Conservation (phyloP, 257 asterid species). For the Solanum lycopersicoides region DNA sequence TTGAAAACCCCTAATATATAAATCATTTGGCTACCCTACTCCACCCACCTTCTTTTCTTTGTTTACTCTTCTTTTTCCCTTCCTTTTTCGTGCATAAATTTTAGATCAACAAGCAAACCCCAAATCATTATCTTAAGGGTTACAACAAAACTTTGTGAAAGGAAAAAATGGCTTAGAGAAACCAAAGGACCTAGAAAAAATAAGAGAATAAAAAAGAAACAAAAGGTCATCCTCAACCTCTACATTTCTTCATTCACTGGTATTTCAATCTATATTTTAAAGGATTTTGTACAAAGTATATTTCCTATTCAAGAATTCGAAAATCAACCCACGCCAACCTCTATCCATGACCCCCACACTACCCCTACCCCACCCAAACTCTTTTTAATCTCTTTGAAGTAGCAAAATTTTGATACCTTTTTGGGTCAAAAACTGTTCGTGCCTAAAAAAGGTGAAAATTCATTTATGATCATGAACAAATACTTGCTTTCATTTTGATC, state of each 20-base stretch:
- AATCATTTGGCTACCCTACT: background rate
- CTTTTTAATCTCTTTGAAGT: too few relatives aligned
- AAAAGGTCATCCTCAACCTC: constrained; percentile 14
- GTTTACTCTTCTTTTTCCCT: background rate
- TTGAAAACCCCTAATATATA: background rate
- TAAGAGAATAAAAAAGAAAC: background rate
- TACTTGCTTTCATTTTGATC: too few relatives aligned
- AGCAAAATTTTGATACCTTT: too few relatives aligned
- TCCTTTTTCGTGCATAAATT: background rate
- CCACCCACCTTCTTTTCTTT: background rate
- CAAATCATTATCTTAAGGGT: background rate
- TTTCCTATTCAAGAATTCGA: constrained; percentile 34
- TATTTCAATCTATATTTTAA: background rate
- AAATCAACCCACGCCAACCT: background rate
- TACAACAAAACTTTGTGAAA: background rate
- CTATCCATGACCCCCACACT: too few relatives aligned
- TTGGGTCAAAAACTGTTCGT: too few relatives aligned
- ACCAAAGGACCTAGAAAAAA: background rate
- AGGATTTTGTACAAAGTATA: constrained; percentile 10
- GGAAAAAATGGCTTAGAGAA: background rate
- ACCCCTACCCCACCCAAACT: too few relatives aligned
- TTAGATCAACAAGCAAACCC: background rate
- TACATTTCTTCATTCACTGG: background rate
- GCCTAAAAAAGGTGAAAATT: too few relatives aligned
- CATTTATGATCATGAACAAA: too few relatives aligned